Base-by-base conservation (phyloP, 768 basidiomycete genomes). In the Trametopsis cervina region DNA sequence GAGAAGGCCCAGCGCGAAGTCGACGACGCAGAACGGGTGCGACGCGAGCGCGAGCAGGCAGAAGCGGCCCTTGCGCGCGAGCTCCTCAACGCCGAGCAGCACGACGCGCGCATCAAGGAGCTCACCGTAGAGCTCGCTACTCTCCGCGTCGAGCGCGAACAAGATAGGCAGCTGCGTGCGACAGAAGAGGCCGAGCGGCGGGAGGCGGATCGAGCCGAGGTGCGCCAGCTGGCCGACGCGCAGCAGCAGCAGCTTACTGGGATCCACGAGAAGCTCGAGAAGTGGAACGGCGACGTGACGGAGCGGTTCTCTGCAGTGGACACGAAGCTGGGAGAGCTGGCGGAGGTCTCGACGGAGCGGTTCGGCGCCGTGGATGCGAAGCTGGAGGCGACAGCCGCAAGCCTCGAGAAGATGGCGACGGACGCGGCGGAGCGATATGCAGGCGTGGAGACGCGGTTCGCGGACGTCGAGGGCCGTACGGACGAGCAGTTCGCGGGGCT, bases 121-220 rank as follows among this genome's bases (percentile, higher is more conserved):
- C 67, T 88, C 35, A 82, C 87, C 55, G 77, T 78, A 4, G 83
- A 89, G 53, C 67, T 88, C 4, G 69, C 72, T 4, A 69, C 66
- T 7, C 67, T 78, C 4, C 76, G 77, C 18, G 71, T 62, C 11
- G 52, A 49, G 27, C 18, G 27, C 2, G 47, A 82, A 42, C 67
- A 69, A 37, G 88, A 87, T 59, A 74, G 71, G 45, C 72, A 77
- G 49, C 67, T 75, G 49, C 71, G 80, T 17, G 57, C 68, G 17
- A 74, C 74, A 1, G 79, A 83, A 44, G 80, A 82, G 40, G 70
- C 79, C 1, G 83, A 85, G 53, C 71, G 74, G 17, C 70, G 78
- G 25, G 83, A 86, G 58, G 71, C 70, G 23, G 81, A 84, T 52
- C 66, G 75, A 22, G 66, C 68, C 33, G 84, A 84, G 40, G 67